phyloP scores from a whole-genome alignment of 345 rosid genomes.

The Dipteronia sinensis region DNA sequence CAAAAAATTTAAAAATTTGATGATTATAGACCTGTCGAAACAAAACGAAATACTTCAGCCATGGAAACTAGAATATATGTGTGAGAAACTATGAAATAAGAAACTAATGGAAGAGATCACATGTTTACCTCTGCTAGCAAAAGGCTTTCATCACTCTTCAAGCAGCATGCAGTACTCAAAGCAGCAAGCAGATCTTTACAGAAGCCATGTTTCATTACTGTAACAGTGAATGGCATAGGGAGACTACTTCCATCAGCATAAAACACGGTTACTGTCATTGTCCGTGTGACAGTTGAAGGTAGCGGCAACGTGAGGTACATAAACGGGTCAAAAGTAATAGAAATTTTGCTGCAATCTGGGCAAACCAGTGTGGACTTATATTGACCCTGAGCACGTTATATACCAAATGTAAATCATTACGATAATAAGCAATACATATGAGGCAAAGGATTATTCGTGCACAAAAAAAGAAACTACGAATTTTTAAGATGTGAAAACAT shows the following conservation, averaged over 20 bases:
- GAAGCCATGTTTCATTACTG: slow-evolving; percentile 71
- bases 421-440: background rate
- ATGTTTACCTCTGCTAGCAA: slow-evolving; percentile 75
- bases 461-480: background rate
- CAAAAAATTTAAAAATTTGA: slow-evolving; percentile 59
- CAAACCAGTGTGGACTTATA: slow-evolving; percentile 94
- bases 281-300: slow-evolving; percentile 75
- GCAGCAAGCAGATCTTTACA: slow-evolving; percentile 76
- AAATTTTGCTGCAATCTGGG: slow-evolving; percentile 80
- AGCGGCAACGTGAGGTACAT: slow-evolving; percentile 94
- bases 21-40: slow-evolving; percentile 61
- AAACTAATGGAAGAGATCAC: background rate
- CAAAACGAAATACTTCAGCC: slow-evolving; percentile 26
- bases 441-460: background rate
- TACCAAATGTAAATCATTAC: slow-evolving; percentile 22
- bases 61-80: background rate
- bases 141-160: slow-evolving; percentile 75
- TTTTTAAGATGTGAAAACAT: background rate
- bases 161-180: slow-evolving; percentile 72
- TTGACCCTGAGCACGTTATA: slow-evolving; percentile 72
- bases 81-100: slow-evolving; percentile 2
- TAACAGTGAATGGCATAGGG: slow-evolving; percentile 76
- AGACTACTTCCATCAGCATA: slow-evolving; percentile 71
- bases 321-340: slow-evolving; percentile 93
- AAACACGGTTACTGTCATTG: slow-evolving; percentile 85